Evolutionary conservation across 169 alveolate species (phyloP).

Genomic region (Eimeria maxima): DNA sequence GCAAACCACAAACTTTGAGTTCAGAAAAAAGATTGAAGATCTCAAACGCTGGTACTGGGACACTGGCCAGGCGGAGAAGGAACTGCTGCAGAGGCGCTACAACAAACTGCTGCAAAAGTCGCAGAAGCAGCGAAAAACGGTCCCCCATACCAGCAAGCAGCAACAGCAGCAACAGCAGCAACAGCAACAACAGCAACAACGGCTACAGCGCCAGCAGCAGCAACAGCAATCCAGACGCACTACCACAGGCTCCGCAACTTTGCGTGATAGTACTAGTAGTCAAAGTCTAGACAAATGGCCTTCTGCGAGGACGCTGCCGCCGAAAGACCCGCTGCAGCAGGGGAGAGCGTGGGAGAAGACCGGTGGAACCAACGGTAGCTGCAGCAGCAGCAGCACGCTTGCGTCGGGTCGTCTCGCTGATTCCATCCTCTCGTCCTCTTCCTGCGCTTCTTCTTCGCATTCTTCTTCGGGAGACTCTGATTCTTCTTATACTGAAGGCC

Average conservation of each 20-base stretch:
- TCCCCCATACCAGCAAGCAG: background rate
- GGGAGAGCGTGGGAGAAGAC: background rate
- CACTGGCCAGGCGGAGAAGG: conserved; percentile 41
- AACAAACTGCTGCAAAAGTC: background rate
- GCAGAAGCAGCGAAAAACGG: background rate
- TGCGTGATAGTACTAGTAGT: too few relatives aligned
- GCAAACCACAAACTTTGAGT: background rate
- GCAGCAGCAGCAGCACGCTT: background rate
- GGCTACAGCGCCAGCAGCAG: too few relatives aligned
- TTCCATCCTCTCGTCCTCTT: background rate
- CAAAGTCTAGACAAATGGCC: background rate
- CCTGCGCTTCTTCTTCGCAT: background rate
- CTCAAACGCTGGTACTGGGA: conserved; percentile 40
- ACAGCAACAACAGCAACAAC: background rate
- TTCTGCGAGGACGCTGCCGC: background rate
- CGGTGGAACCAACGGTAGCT: background rate
- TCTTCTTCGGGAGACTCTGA: background rate
- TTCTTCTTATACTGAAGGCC: background rate
- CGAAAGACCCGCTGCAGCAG: background rate
- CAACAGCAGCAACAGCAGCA: background rate
- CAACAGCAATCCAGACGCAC: background rate
- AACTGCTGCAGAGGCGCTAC: conserved; percentile 9
- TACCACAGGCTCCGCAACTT: background rate
- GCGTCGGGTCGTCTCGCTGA: background rate
- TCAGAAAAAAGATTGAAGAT: background rate